Percentiles rank a stretch among this genome's conserved stretches.
Conservation (phyloP, 352 stramenopile species). For the Thalassiosira mediterranea region DNA sequence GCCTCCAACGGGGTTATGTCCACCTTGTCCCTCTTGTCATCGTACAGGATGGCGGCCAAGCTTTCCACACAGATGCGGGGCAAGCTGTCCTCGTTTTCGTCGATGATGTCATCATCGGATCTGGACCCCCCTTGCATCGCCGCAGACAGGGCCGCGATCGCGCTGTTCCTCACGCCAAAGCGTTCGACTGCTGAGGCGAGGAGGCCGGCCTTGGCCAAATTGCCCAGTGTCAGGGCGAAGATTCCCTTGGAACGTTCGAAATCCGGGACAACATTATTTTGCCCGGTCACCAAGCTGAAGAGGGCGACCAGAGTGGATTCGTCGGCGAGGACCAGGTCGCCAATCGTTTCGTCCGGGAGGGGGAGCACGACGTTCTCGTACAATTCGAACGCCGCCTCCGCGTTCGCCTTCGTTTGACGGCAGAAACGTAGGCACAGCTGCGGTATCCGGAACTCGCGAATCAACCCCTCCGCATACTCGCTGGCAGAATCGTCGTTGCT, state of each 20-base stretch:
- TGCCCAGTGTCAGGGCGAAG: slow-evolving; percentile 59
- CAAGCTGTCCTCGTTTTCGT: slow-evolving; percentile 59
- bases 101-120: slow-evolving; percentile 54
- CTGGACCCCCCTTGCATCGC: slow-evolving; percentile 64
- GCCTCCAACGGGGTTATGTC: slow-evolving; percentile 56
- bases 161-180: slow-evolving; percentile 62
- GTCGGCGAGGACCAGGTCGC: slow-evolving; percentile 34
- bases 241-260: slow-evolving; percentile 30
- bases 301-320: slow-evolving; percentile 33
- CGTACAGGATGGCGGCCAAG: slow-evolving; percentile 29
- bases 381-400: slow-evolving; percentile 37
- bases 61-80: slow-evolving; percentile 41
- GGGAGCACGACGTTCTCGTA: slow-evolving; percentile 31
- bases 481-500: slow-evolving; percentile 12
- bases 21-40: slow-evolving; percentile 17
- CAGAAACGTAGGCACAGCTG: slow-evolving; percentile 37
- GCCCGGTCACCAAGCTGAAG: slow-evolving; percentile 39
- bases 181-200: slow-evolving; percentile 54
- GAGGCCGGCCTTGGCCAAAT: slow-evolving; percentile 64
- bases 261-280: slow-evolving; percentile 17
- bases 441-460: slow-evolving; percentile 33
- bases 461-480: slow-evolving; percentile 22
- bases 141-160: slow-evolving; percentile 67
- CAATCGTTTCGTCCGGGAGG: slow-evolving; percentile 28
- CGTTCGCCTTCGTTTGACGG: slow-evolving; percentile 20